phyloP scores from a whole-genome alignment of 345 rosid genomes.

The Dovyalis caffra region DNA sequence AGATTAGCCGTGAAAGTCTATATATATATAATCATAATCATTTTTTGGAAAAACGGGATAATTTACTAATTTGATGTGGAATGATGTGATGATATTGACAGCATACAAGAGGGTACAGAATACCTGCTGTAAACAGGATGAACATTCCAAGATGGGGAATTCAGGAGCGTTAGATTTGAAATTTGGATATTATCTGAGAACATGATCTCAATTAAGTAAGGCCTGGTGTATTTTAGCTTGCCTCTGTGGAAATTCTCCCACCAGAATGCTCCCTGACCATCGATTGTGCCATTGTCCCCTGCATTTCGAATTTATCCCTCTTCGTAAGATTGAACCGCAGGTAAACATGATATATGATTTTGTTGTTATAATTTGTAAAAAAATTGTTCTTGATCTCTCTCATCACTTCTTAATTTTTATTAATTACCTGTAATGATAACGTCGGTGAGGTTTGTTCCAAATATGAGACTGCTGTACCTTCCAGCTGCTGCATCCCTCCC shows the following conservation, averaged over 20 bases:
- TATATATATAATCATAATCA: too few relatives aligned
- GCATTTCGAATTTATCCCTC: neutral
- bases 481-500: conserved; percentile 92
- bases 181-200: conserved; percentile 63
- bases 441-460: conserved; percentile 86
- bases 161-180: conserved; percentile 74
- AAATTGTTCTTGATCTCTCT: neutral
- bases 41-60: too few relatives aligned
- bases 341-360: neutral
- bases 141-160: conserved; percentile 89
- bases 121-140: conserved; percentile 95
- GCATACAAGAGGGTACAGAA: neutral
- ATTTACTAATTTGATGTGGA: too few relatives aligned
- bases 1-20: neutral
- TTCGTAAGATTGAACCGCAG: neutral
- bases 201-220: conserved; percentile 85
- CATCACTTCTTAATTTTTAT: neutral
- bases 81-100: neutral
- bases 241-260: conserved; percentile 81
- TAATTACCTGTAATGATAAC: conserved; percentile 69
- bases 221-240: conserved; percentile 81
- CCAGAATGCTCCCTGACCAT: conserved; percentile 92
- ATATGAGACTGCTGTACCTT: conserved; percentile 74
- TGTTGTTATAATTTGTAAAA: neutral
- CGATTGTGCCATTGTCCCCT: conserved; percentile 85